Evolutionary conservation across 768 basidiomycete species (phyloP), one percentile per base, ranked within the genome.

Genomic region (Amanita muscaria): DNA sequence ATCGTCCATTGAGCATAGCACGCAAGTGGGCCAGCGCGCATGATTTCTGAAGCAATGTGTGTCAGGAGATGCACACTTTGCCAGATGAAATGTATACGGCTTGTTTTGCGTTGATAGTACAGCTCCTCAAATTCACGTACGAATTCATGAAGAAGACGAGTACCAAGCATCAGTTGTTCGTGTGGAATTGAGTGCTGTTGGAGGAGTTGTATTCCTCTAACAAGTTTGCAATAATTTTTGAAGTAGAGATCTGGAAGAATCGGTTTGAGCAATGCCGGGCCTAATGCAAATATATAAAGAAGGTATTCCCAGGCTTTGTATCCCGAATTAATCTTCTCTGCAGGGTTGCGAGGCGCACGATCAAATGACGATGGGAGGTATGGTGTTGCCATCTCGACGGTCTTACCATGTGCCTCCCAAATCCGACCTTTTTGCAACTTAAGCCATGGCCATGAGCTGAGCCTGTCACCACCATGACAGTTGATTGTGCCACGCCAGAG

Each of bases 361-460:
- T 69, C 63, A 53, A 69, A 71, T 0, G 61, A 68, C 1, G 59
- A 58, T 16, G 68, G 68, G n/a, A 71, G 51, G 42, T 63, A 69
- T n/a, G n/a, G n/a, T n/a, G n/a, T n/a, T n/a, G n/a, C n/a, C n/a
- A n/a, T n/a, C n/a, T n/a, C n/a, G n/a, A n/a, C n/a, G n/a, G n/a
- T n/a, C n/a, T n/a, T n/a, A n/a, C n/a, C n/a, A n/a, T n/a, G n/a
- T n/a, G n/a, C n/a, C n/a, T n/a, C n/a, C n/a, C n/a, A n/a, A n/a
- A n/a, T n/a, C n/a, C n/a, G n/a, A n/a, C n/a, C n/a, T n/a, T n/a
- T n/a, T n/a, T n/a, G n/a, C 16, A 38, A 19, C 5, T 3, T 12
- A 11, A 5, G 2, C 37, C 37, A 38, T 3, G 22, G 10, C 37
- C 37, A 38, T 9, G 16, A 10, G 9, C 5, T 37, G 15, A 15